Evolutionary conservation across 2,329 filamentous ascomycete genomes (phyloP).

Genomic region (Fusarium zealandicum): DNA sequence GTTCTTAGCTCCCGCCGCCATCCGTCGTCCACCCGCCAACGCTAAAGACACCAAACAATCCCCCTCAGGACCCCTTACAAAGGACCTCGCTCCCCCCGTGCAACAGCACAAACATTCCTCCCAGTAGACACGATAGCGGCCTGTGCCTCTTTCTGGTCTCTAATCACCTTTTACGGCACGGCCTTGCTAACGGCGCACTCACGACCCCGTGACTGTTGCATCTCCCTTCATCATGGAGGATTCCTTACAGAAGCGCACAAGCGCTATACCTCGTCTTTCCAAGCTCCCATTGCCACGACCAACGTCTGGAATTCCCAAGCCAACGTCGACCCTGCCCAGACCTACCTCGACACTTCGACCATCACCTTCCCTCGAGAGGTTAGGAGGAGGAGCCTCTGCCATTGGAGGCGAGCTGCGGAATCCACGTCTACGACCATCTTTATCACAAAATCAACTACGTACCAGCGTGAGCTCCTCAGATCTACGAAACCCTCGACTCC

Average conservation of each 20-base stretch:
- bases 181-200: not conserved
- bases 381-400: not conserved
- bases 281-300: constrained; percentile 49
- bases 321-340: constrained; percentile 34
- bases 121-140: constrained; percentile 15
- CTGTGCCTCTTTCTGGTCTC: not conserved
- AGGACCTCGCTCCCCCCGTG: constrained; percentile 4
- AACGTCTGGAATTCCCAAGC: constrained; percentile 45
- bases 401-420: constrained; percentile 45
- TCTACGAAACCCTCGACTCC: constrained; percentile 51
- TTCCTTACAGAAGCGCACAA: constrained; percentile 47
- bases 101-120: constrained; percentile 15
- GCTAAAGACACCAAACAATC: constrained; percentile 32
- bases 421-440: constrained; percentile 51
- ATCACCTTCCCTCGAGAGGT: constrained; percentile 42
- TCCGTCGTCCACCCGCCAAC: constrained; percentile 41
- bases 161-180: not conserved
- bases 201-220: not conserved
- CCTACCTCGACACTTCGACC: constrained; percentile 42
- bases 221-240: constrained; percentile 42
- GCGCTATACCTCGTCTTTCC: constrained; percentile 49
- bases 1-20: constrained; percentile 34
- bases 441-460: constrained; percentile 51
- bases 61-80: constrained; percentile 23
- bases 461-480: constrained; percentile 37